Base-by-base conservation (phyloP, 495 filamentous ascomycete species). In the Bacidia rubella region DNA sequence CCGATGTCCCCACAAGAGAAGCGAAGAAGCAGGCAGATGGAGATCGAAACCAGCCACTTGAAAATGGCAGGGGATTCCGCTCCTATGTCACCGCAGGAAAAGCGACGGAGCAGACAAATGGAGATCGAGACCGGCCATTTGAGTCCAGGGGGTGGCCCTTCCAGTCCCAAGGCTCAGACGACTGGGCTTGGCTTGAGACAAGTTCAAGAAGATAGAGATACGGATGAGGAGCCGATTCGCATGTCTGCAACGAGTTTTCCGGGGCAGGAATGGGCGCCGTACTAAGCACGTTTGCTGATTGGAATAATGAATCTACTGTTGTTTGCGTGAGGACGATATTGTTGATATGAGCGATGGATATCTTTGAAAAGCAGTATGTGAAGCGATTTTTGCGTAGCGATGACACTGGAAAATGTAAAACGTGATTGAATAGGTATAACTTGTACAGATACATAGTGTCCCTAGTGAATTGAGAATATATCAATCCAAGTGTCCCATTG, bases 191-290 rank as follows among this genome's bases (percentile, higher is more conserved):
- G 20, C 7, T 11, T 11, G 10, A 21, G 32, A 24, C 20, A 43
- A 32, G 11, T 11, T 49, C 27, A 50, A 12, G 50, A 49, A 20
- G n/a, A 54, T 24, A 26, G 21, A 29, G 67, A 66, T 24, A 71
- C 76, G 35, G 74, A 79, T 17, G 73, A 69, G 23, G 80, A 83
- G 21, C 70, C 72, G 41, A 70, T 75, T 32, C 63, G 74, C 27
- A 90, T 90, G 86, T 83, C 73, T 40, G 81, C 83, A 7, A 88
- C 86, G 11, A 78, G 81, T 24, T 90, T 87, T 61, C 86, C 86
- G 2, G 86, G 85, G 1, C 84, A 89, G 69, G 85, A 87, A 66
- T 90, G 86, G 86, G 79, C 78, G 63, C 85, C 85, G 21, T 17
- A n/a, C 17, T 19, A 24, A 24, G 12, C 25, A 29, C 7, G 0